Evolutionary conservation across 2,329 filamentous ascomycete species (phyloP), one percentile per base, ranked within the genome.

Genomic region (Paraphaeosphaeria minitans): DNA sequence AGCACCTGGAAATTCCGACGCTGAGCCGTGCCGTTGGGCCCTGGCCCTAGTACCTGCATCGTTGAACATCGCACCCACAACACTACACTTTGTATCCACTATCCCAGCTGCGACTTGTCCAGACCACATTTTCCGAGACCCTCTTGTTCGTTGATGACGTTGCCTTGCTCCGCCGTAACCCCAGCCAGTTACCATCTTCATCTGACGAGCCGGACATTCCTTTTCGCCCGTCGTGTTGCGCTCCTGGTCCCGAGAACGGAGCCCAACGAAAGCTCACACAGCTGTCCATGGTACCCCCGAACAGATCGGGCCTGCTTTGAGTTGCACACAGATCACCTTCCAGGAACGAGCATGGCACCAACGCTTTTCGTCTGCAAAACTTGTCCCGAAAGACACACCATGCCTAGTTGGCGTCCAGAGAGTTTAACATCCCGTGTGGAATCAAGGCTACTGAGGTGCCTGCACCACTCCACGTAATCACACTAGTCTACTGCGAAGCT

Each of bases 31-130:
- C 41, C 41, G 13, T 51, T 41, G 48, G 47, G 49, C 29, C 39
- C 22, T 21, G 19, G 22, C n/a, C 42, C 51, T 33, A 4, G 41
- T 48, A 42, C 43, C 53, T 48, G 43, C 53, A 19, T 39, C 39
- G 53, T 55, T 22, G 51, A 35, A 45, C 29, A 35, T 45, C 53
- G 31, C 43, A 41, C 43, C 52, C 29, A 37, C 51, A 33, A 33
- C 41, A 47, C 52, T n/a, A 53, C 31, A 33, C n/a, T n/a, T n/a
- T n/a, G n/a, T n/a, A n/a, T n/a, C n/a, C n/a, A n/a, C 27, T 29
- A 53, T 37, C 29, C 14, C 22, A 53, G 27, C 42, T 39, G 47
- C 47, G 12, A 37, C 6, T 33, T 24, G 29, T 8, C 27, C 35
- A 21, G 41, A 37, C 21, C 27, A 13, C 29, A 22, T 31, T 35